Percentiles rank a stretch among this genome's conserved stretches.
These are phyloP conservation scores for Jaltomata sinuosa DNA, from an alignment of 257 asterid genomes.

Conservation along the genomic window DNA sequence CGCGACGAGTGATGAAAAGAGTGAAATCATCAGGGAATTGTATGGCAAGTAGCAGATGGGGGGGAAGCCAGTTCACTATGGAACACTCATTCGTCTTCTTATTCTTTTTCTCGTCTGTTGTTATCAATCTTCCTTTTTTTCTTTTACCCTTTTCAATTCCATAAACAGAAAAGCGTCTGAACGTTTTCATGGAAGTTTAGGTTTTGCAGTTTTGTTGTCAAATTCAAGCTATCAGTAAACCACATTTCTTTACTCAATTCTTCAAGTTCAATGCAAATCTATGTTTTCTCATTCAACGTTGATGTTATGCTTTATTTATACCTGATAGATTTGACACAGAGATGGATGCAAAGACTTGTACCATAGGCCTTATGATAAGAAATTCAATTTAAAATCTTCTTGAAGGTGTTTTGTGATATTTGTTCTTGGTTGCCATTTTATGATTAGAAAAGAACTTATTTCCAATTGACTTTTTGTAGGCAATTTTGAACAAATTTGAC, in stretches of 20 bases:
- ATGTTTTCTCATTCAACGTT: not conserved
- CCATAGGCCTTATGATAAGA: not conserved
- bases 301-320: not conserved
- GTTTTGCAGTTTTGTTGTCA: not conserved
- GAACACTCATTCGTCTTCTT: not conserved
- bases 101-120: not conserved
- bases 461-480: not conserved
- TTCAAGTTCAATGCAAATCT: not conserved
- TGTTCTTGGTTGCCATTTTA: not conserved
- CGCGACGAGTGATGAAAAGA: not conserved
- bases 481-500: not conserved
- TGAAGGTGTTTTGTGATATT: not conserved
- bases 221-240: not conserved
- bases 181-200: not conserved
- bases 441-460: not conserved
- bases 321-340: not conserved
- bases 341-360: not conserved
- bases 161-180: not conserved
- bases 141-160: not conserved
- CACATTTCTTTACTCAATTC: not conserved
- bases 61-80: not conserved
- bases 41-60: not conserved
- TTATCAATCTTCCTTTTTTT: no score
- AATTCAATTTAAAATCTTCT: not conserved
- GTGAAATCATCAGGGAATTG: not conserved